Conservation (phyloP, 768 basidiomycete species). For the Xerocomellus chrysenteron region DNA sequence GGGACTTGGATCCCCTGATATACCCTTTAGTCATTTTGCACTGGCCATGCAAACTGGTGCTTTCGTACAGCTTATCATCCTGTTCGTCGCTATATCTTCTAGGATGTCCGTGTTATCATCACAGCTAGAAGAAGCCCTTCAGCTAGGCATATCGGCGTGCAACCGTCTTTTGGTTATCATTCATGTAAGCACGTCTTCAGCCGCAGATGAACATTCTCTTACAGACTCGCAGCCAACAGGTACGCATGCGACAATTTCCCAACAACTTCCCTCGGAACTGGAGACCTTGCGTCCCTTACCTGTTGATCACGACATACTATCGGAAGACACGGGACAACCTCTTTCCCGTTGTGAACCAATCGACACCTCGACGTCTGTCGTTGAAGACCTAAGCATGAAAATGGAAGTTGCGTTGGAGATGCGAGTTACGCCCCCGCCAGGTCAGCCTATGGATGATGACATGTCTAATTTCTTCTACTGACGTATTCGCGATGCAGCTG, state of each 20-base stretch:
- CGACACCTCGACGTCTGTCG: not conserved
- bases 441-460: not conserved
- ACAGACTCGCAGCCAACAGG: constrained; percentile 19
- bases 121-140: constrained; percentile 44
- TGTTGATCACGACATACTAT: not conserved
- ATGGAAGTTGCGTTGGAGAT: not conserved
- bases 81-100: constrained; percentile 60
- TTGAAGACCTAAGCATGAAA: not conserved
- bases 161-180: constrained; percentile 29
- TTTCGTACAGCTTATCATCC: constrained; percentile 67
- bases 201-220: not conserved
- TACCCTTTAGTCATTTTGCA: constrained; percentile 50
- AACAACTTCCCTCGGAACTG: not conserved
- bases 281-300: not conserved
- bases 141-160: constrained; percentile 27
- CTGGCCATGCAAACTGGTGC: constrained; percentile 70
- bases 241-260: not conserved
- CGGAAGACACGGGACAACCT: constrained; percentile 17
- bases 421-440: not conserved
- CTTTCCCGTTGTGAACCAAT: constrained; percentile 6
- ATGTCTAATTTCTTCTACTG: not conserved
- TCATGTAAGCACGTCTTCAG: constrained; percentile 29
- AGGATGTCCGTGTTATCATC: constrained; percentile 48
- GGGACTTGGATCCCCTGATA: not conserved
- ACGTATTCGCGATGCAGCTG: constrained; percentile 1